Evolutionary conservation across 805 yeast species (phyloP).

Genomic region (Tetrapisispora namnaoensis): DNA sequence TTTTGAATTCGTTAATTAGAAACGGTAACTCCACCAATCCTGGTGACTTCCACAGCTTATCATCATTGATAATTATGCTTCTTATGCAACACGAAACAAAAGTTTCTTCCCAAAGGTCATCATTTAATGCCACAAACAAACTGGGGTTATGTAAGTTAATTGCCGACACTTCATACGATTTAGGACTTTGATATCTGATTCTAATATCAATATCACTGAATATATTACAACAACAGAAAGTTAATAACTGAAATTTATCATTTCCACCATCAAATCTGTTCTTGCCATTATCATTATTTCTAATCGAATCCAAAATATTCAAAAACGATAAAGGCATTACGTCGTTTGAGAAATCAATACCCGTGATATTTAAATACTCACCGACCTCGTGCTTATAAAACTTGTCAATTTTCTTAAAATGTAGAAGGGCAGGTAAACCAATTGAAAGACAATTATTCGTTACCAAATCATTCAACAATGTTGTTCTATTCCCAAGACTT

Average conservation of each 20-base stretch:
- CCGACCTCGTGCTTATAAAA: slow-evolving; percentile 38
- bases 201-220: slow-evolving; percentile 68
- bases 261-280: not conserved
- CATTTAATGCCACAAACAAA: slow-evolving; percentile 18
- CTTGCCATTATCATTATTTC: slow-evolving; percentile 7
- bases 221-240: slow-evolving; percentile 63
- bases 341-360: slow-evolving; percentile 37
- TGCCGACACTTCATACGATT: slow-evolving; percentile 22
- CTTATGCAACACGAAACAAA: slow-evolving; percentile 50
- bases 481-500: slow-evolving; percentile 21
- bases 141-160: slow-evolving; percentile 19
- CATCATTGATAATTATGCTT: slow-evolving; percentile 42
- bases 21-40: slow-evolving; percentile 47
- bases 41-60: slow-evolving; percentile 45
- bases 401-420: slow-evolving; percentile 36
- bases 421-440: slow-evolving; percentile 64
- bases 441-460: slow-evolving; percentile 31
- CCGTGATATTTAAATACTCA: slow-evolving; percentile 39
- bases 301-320: slow-evolving; percentile 29
- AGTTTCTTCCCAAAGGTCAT: slow-evolving; percentile 48
- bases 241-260: slow-evolving; percentile 25
- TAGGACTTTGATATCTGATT: slow-evolving; percentile 38
- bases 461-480: slow-evolving; percentile 12
- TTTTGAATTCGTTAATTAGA: slow-evolving; percentile 12
- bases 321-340: slow-evolving; percentile 41